phyloP scores from a whole-genome alignment of 2,329 filamentous ascomycete genomes.

The Fusarium pseudoanthophilum region DNA sequence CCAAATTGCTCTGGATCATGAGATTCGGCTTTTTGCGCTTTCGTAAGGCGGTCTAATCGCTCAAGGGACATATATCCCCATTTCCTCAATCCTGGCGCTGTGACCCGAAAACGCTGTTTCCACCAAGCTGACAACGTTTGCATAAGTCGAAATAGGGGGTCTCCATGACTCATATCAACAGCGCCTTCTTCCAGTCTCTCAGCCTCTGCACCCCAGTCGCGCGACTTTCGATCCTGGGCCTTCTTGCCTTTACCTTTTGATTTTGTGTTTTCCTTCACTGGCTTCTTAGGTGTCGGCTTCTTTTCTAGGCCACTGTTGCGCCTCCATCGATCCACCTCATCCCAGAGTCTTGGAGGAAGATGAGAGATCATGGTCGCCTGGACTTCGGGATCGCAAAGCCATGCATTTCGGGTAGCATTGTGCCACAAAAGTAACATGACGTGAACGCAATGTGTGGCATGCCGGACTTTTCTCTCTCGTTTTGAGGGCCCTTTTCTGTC shows the following conservation, averaged over 20 bases:
- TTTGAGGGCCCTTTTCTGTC: conserved; percentile 88
- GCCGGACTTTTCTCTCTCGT: conserved; percentile 80
- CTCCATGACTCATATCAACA: conserved; percentile 82
- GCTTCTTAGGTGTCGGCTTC: conserved; percentile 45
- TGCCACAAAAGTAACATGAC: conserved; percentile 90
- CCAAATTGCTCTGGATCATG: conserved; percentile 75
- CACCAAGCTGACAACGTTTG: conserved; percentile 85
- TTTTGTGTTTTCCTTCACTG: conserved; percentile 46
- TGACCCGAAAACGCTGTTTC: conserved; percentile 84
- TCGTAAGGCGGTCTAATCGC: conserved; percentile 77
- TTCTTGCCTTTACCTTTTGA: conserved; percentile 54
- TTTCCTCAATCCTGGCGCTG: conserved; percentile 85
- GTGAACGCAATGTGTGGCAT: conserved; percentile 86
- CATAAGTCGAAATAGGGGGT: conserved; percentile 82
- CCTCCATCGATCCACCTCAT: conserved; percentile 79
- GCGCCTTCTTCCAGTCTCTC: conserved; percentile 74
- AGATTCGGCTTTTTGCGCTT: conserved; percentile 72
- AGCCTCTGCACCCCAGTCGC: conserved; percentile 78
- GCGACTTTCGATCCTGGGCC: conserved; percentile 48
- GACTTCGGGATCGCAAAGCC: conserved; percentile 80
- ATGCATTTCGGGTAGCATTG: conserved; percentile 85
- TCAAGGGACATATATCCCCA: conserved; percentile 86
- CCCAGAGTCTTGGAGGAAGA: conserved; percentile 73
- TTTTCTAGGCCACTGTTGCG: conserved; percentile 72
- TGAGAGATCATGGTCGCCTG: conserved; percentile 82